Evolutionary conservation across 164 flowering plant genomes (phyloP).

Genomic region (Cinnamomum chago): DNA sequence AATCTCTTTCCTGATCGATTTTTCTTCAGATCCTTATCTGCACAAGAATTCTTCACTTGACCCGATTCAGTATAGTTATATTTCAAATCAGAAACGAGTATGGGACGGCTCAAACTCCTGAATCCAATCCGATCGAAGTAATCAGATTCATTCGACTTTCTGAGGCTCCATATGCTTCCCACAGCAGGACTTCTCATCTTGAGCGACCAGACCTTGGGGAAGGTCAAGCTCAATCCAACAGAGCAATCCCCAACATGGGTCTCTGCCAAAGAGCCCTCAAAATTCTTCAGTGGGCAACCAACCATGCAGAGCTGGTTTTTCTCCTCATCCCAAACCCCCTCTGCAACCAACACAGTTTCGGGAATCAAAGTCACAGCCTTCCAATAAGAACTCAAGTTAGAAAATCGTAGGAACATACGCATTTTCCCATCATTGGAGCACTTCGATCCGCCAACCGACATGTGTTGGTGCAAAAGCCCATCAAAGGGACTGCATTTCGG

Average conservation of each 20-base stretch:
- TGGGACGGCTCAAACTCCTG: conserved; percentile 8
- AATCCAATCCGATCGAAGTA: conserved; percentile 38
- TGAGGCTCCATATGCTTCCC: conserved; percentile 56
- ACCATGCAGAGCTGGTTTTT: conserved; percentile 30
- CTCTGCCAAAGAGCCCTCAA: conserved; percentile 16
- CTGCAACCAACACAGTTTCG: conserved; percentile 39
- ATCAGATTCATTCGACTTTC: conserved; percentile 29
- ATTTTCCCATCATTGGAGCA: conserved; percentile 26
- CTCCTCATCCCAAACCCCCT: conserved; percentile 57
- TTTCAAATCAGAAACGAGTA: conserved; percentile 22
- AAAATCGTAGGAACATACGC: conserved; percentile 27
- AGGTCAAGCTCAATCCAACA: conserved; percentile 36
- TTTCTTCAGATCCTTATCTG: conserved; percentile 13
- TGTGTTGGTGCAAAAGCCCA: conserved; percentile 24
- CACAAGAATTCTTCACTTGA: conserved; percentile 31
- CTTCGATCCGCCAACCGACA: conserved; percentile 26
- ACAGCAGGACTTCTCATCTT: conserved; percentile 25
- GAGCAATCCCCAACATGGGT: conserved; percentile 55
- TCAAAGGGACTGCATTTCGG: conserved; percentile 36
- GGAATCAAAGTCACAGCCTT: conserved; percentile 23
- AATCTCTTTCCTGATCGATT: conserved; percentile 24
- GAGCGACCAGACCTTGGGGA: conserved; percentile 41
- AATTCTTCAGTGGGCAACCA: conserved; percentile 43
- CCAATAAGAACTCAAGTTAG: conserved; percentile 10
- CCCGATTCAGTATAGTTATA: conserved; percentile 48